Evolutionary conservation across 768 basidiomycete species (phyloP).

Genomic region (Hypsizygus marmoreus): DNA sequence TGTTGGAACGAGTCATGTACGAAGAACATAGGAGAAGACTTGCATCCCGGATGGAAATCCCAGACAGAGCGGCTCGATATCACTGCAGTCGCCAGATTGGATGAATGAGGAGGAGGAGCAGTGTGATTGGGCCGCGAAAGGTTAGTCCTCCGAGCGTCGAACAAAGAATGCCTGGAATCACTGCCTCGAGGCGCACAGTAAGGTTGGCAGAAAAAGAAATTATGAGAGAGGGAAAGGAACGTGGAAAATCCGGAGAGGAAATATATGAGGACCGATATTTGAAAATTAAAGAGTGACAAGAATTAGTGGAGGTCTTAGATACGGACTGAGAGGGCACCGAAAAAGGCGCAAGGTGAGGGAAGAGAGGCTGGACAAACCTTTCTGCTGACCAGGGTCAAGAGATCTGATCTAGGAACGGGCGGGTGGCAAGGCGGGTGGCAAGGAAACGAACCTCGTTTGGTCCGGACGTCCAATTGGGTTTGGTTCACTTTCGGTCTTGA

Average conservation of each 20-base stretch:
- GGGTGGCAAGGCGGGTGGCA: slow-evolving; percentile 20
- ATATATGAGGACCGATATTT: slow-evolving; percentile 17
- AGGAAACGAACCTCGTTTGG: slow-evolving; percentile 19
- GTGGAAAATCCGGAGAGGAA: slow-evolving; percentile 8
- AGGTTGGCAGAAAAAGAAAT: slow-evolving; percentile 2
- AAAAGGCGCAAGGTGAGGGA: slow-evolving; percentile 17
- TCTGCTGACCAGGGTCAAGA: slow-evolving; percentile 15
- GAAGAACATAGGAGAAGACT: slow-evolving; percentile 10
- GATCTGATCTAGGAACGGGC: slow-evolving; percentile 40
- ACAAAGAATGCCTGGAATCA: background rate
- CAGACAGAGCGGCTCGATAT: slow-evolving; percentile 22
- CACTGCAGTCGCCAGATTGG: slow-evolving; percentile 26
- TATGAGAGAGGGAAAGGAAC: background rate
- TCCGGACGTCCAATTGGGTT: too few species aligned
- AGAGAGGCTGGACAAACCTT: slow-evolving; percentile 9
- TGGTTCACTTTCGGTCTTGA: too few species aligned
- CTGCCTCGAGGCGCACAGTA: background rate
- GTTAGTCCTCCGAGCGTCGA: background rate
- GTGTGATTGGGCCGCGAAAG: slow-evolving; percentile 10
- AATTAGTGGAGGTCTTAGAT: slow-evolving; percentile 15
- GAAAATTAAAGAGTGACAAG: slow-evolving; percentile 19
- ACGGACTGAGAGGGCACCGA: slow-evolving; percentile 15
- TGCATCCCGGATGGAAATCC: slow-evolving; percentile 28
- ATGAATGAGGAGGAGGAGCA: slow-evolving; percentile 10
- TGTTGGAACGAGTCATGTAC: background rate